Base-by-base conservation (phyloP, 2,329 filamentous ascomycete genomes). In the Stachybotrys chlorohalonatus region DNA sequence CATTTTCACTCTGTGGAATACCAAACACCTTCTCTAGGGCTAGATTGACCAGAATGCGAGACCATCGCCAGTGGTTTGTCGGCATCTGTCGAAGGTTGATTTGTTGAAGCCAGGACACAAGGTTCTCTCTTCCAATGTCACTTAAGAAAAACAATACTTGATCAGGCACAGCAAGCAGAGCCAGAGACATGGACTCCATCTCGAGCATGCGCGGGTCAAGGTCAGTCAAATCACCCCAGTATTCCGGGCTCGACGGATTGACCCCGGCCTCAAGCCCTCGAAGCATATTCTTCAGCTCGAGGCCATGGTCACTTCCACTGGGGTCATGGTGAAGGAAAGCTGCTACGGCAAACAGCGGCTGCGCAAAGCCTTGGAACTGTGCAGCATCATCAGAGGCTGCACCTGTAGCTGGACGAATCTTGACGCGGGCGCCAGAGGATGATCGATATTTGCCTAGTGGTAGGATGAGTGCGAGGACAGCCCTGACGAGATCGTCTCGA, bases 171-270 rank as follows among this genome's bases (percentile, higher is more conserved):
- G 67, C 60, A 3, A 80, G 66, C 2, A 80, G 64, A 0, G 74
- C 73, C 58, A 75, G 77, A 0, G 75, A 70, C 6, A 80, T 70
- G 15, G 75, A 73, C 57, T 80, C 77, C 59, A 75, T 72, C 59
- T 80, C 77, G 4, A 80, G 77, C 76, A 79, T 80, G 1, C 76
- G 63, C 60, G 80, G 77, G 57, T 80, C 75, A 13, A 66, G 66
- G 17, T 75, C 62, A 3, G 66, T 64, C 1, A 79, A 67, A 6
- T 66, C 62, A 0, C 75, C 77, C 77, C 76, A 80, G 59, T 76
- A 80, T 45, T 71, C 70, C 0, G 56, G 50, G 39, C 63, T 62
- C 2, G 50, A 54, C 0, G 68, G 67, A 39, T 73, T 63, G 1
- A 51, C 68, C 66, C 69, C 31, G 59, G 57, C 13, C 55, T 47